phyloP scores from a whole-genome alignment of 805 yeast genomes.

The Candida arabinofermentans region DNA sequence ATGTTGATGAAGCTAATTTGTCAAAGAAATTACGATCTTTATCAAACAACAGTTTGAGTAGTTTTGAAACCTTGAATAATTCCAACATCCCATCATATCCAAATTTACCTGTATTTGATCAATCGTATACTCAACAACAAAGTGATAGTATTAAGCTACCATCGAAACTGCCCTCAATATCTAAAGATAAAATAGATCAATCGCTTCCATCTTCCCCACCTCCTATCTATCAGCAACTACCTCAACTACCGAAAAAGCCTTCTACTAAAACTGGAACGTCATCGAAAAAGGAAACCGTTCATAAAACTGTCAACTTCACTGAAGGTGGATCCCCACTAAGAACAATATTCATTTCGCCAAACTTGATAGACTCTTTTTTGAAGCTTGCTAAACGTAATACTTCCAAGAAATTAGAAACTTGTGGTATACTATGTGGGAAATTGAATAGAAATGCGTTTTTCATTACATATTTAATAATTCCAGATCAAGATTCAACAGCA shows the following conservation, averaged over 20 bases:
- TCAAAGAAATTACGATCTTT: constrained; percentile 22
- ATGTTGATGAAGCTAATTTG: constrained; percentile 14
- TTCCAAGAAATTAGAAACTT: constrained; percentile 49
- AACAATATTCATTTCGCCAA: constrained; percentile 45
- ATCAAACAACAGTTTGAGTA: constrained; percentile 18
- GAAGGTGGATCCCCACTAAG: constrained; percentile 57
- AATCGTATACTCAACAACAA: background rate
- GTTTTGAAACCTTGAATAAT: constrained; percentile 8
- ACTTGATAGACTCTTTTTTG: constrained; percentile 41
- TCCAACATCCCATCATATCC: constrained; percentile 17
- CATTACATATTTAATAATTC: constrained; percentile 57
- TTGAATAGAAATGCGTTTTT: constrained; percentile 59
- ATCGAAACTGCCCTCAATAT: constrained; percentile 7
- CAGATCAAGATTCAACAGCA: constrained; percentile 58
- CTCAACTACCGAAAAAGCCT: background rate
- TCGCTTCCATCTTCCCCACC: background rate
- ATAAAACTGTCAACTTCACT: constrained; percentile 39
- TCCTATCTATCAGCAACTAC: constrained; percentile 1
- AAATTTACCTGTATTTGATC: constrained; percentile 9
- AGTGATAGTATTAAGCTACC: constrained; percentile 1
- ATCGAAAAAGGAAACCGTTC: constrained; percentile 20
- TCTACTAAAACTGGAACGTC: background rate
- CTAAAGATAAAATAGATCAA: background rate
- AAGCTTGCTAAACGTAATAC: constrained; percentile 49
- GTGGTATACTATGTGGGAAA: constrained; percentile 64